A percentile compares a stretch with the other conserved stretches of the same genome.
These are phyloP conservation scores for Syzygium oleosum DNA, from an alignment of 345 rosid species.

Conservation along the genomic window DNA sequence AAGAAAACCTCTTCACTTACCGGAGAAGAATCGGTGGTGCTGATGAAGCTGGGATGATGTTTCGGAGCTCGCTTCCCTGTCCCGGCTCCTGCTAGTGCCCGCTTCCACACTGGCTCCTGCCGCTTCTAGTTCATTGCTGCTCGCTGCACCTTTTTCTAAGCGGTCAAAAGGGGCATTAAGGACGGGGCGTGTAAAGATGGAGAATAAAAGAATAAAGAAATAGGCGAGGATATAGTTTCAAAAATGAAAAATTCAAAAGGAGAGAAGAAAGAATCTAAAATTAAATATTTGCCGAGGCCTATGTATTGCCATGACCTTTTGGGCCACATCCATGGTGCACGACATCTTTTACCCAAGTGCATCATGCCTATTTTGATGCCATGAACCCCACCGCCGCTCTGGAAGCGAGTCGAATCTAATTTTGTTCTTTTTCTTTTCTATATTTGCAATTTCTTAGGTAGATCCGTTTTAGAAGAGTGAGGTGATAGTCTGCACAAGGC, in stretches of 20 bases:
- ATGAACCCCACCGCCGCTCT: not conserved
- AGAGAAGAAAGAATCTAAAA: not conserved
- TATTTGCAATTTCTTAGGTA: not conserved
- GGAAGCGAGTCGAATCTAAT: not conserved
- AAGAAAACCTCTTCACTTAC: not conserved
- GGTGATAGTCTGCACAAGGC: not conserved
- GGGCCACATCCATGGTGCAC: not conserved
- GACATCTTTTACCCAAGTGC: not conserved
- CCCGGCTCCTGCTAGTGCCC: not conserved
- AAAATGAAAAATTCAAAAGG: not conserved
- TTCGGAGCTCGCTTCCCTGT: not conserved
- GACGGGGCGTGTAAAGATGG: not conserved
- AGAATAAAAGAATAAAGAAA: not conserved
- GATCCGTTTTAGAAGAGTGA: not conserved
- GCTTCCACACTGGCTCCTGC: not conserved
- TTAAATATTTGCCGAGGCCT: not conserved
- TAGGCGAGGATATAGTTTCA: not conserved
- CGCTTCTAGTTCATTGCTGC: not conserved
- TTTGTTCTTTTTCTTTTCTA: not conserved
- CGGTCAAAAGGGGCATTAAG: constrained; percentile 18
- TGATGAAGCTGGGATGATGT: not conserved
- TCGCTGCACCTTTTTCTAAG: constrained; percentile 15
- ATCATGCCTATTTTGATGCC: not conserved
- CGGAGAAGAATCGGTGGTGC: not conserved
- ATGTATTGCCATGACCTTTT: not conserved